Conservation (phyloP, 345 rosid genomes). For the Salix koriyanagi region DNA sequence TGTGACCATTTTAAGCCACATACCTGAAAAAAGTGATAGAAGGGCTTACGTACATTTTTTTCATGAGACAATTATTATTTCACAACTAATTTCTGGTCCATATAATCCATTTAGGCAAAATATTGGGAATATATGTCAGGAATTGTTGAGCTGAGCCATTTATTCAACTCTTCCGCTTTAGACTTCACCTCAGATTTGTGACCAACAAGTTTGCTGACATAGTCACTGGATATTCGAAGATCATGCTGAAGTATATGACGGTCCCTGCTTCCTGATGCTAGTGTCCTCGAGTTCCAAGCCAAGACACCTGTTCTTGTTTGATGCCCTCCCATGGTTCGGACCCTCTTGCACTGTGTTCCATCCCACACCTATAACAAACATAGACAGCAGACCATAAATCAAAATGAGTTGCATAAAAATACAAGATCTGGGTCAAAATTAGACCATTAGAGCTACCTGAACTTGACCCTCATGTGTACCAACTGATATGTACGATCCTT, state of each 20-base stretch:
- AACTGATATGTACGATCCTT: conserved; percentile 84
- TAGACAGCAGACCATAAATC: neutral
- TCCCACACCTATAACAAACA: conserved; percentile 70
- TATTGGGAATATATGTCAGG: neutral
- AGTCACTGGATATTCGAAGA: conserved; percentile 74
- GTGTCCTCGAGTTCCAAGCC: conserved; percentile 88
- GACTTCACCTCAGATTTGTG: conserved; percentile 81
- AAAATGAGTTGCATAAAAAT: neutral
- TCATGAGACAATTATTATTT: neutral
- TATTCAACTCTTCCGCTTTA: too few species aligned
- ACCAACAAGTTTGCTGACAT: conserved; percentile 70
- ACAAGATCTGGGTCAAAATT: neutral
- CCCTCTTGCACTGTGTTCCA: conserved; percentile 75
- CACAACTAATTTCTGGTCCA: neutral
- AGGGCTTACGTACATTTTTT: neutral
- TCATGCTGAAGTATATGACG: conserved; percentile 91
- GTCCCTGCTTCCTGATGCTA: conserved; percentile 95
- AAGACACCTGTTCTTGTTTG: conserved; percentile 92
- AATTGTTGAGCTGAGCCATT: neutral
- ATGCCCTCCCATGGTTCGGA: conserved; percentile 87
- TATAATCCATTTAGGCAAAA: neutral
- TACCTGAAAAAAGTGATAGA: conserved; percentile 33
- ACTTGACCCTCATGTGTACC: conserved; percentile 86
- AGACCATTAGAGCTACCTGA: conserved; percentile 56
- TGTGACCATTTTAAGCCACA: conserved; percentile 96